Evolutionary conservation across 1,284 basidiomycete genomes (phyloP).

Genomic region (Rhodotorula sp.): DNA sequence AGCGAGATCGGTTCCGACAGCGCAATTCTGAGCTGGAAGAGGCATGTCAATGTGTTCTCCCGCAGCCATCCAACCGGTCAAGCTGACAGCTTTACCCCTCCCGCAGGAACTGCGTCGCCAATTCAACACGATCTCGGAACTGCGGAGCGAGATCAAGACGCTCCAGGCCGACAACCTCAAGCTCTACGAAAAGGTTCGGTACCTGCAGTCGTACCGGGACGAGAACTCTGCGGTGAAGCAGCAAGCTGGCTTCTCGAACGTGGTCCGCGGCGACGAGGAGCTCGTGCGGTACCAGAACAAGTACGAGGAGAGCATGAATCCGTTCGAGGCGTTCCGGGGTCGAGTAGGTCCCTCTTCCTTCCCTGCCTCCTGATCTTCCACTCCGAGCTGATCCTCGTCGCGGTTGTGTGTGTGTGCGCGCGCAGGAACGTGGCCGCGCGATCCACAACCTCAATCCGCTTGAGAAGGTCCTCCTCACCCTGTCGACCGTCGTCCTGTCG

Average conservation of each 20-base stretch:
- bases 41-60: constrained; percentile 52
- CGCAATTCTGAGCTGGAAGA: constrained; percentile 96
- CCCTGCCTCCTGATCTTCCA: neutral
- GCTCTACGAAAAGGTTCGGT: constrained; percentile 92
- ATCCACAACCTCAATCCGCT: constrained; percentile 88
- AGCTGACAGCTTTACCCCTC: neutral
- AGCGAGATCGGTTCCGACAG: constrained; percentile 91
- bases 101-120: constrained; percentile 84
- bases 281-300: constrained; percentile 84
- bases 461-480: constrained; percentile 79
- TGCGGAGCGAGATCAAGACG: constrained; percentile 81
- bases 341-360: constrained; percentile 61
- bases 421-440: constrained; percentile 84
- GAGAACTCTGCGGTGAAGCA: constrained; percentile 25
- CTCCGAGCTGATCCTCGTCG: neutral
- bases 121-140: constrained; percentile 86
- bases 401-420: neutral
- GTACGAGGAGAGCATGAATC: constrained; percentile 96
- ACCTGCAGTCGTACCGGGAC: constrained; percentile 89
- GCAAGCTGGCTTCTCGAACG: constrained; percentile 32
- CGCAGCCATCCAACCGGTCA: neutral
- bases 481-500: constrained; percentile 82
- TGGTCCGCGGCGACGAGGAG: constrained; percentile 59
- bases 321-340: constrained; percentile 94
- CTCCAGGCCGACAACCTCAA: constrained; percentile 91